Percentiles rank a stretch among this genome's conserved stretches.
Evolutionary conservation across 495 filamentous ascomycete genomes (phyloP).

Genomic region (Oidiodendron maius): DNA sequence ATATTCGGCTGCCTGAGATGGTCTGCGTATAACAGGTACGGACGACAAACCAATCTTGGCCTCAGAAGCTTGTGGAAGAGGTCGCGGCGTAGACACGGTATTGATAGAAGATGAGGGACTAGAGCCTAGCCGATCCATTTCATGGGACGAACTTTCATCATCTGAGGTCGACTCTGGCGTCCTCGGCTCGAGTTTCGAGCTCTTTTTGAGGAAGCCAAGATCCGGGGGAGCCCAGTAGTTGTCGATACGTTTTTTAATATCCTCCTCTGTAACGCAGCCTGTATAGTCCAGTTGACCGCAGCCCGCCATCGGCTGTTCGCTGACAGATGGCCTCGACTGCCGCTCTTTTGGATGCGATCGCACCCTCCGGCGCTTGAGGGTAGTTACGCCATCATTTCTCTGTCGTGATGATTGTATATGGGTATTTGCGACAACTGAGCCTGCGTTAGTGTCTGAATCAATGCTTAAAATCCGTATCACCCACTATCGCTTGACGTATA

Average conservation of each 20-base stretch:
- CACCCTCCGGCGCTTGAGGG: constrained; percentile 9
- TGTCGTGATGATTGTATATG: constrained; percentile 6
- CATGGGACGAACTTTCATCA: background rate
- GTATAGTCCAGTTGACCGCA: background rate
- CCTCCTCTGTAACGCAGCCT: background rate
- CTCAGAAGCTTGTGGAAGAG: background rate
- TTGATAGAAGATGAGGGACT: constrained; percentile 1
- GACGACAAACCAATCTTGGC: background rate
- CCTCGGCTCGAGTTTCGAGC: background rate
- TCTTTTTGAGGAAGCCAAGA: background rate
- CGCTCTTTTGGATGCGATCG: background rate
- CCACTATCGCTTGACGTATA: constrained; percentile 4
- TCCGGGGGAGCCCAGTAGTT: constrained; percentile 11
- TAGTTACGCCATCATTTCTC: constrained; percentile 4
- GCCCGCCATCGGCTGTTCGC: background rate
- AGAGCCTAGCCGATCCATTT: constrained; percentile 2
- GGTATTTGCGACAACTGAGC: constrained; percentile 5
- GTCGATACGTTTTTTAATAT: constrained; percentile 1
- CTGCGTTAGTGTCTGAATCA: background rate
- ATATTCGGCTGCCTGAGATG: background rate
- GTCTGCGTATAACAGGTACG: background rate
- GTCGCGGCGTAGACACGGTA: constrained; percentile 2
- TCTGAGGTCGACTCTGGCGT: background rate
- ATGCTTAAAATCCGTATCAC: background rate
- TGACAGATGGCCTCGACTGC: constrained; percentile 6